Conservation (phyloP, 495 filamentous ascomycete genomes). For the Neurospora sp. region DNA sequence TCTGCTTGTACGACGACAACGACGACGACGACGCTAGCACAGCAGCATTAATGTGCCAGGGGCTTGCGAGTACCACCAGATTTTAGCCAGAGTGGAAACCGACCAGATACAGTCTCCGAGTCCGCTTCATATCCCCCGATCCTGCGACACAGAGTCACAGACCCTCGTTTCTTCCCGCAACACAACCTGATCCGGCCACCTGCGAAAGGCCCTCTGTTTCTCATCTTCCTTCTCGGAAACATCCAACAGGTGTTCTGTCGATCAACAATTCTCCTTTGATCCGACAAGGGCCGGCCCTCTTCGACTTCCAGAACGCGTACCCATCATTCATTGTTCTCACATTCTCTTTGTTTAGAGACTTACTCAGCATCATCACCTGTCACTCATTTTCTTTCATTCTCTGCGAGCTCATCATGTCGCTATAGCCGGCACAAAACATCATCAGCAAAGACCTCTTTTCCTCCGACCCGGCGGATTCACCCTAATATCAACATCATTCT, state of each 20-base stretch:
- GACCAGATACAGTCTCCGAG: background rate
- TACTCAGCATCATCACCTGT: constrained; percentile 1
- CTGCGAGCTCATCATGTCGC: constrained; percentile 13
- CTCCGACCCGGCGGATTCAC: background rate
- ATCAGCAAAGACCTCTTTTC: background rate
- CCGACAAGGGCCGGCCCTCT: constrained; percentile 22
- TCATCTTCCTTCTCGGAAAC: constrained; percentile 14
- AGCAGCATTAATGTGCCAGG: constrained; percentile 10
- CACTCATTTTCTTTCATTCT: background rate
- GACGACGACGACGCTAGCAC: constrained; percentile 1
- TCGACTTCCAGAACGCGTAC: constrained; percentile 7
- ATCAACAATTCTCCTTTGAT: constrained; percentile 12
- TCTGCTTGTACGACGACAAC: background rate
- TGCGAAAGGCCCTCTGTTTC: constrained; percentile 5
- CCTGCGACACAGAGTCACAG: constrained; percentile 22
- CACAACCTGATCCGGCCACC: background rate
- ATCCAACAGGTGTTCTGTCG: constrained; percentile 16
- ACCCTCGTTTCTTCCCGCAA: background rate
- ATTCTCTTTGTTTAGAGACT: background rate
- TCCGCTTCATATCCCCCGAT: constrained; percentile 15
- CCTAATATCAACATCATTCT: background rate
- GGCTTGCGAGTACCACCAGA: constrained; percentile 12
- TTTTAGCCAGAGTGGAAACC: constrained; percentile 5
- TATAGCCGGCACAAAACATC: constrained; percentile 7
- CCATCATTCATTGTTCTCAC: background rate